phyloP scores from a whole-genome alignment of 2,329 filamentous ascomycete species.

The Hypoxylon sp. region DNA sequence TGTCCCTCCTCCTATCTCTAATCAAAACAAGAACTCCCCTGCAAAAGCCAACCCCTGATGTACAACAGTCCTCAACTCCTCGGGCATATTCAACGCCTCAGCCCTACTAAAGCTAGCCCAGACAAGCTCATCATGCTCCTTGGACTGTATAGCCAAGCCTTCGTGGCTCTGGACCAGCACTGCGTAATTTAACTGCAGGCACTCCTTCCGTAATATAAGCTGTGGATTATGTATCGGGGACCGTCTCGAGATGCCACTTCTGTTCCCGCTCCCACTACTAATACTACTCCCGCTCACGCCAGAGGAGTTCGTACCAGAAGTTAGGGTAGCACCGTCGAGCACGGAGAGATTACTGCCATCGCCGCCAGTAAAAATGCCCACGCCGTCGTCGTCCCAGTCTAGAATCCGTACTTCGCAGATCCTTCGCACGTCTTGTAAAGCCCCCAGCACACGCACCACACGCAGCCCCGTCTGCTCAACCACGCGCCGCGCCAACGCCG shows the following conservation, averaged over 20 bases:
- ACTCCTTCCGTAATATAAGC: constrained; percentile 36
- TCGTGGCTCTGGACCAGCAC: constrained; percentile 51
- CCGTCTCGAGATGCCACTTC: constrained; percentile 17
- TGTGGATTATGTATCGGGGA: constrained; percentile 38
- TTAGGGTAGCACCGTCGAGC: constrained; percentile 21
- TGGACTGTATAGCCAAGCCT: constrained; percentile 49
- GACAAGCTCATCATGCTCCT: constrained; percentile 53
- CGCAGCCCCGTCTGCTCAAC: constrained; percentile 47
- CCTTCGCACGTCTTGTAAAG: constrained; percentile 46
- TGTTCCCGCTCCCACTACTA: background rate
- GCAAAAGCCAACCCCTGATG: constrained; percentile 50
- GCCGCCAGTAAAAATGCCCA: constrained; percentile 28
- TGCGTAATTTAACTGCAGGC: constrained; percentile 51
- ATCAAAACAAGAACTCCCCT: constrained; percentile 45
- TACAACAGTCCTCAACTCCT: constrained; percentile 45
- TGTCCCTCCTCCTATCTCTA: background rate
- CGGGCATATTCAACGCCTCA: constrained; percentile 39
- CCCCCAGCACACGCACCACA: constrained; percentile 47
- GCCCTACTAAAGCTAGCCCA: constrained; percentile 48
- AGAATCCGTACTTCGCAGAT: constrained; percentile 41
- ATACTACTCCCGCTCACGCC: background rate
- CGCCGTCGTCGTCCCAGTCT: constrained; percentile 43
- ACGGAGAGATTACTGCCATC: constrained; percentile 5
- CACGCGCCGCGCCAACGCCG: constrained; percentile 50
- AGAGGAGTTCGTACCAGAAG: background rate